Base-by-base conservation (phyloP, 1,139 yeast species). In the Magnusiomyces sp. region DNA sequence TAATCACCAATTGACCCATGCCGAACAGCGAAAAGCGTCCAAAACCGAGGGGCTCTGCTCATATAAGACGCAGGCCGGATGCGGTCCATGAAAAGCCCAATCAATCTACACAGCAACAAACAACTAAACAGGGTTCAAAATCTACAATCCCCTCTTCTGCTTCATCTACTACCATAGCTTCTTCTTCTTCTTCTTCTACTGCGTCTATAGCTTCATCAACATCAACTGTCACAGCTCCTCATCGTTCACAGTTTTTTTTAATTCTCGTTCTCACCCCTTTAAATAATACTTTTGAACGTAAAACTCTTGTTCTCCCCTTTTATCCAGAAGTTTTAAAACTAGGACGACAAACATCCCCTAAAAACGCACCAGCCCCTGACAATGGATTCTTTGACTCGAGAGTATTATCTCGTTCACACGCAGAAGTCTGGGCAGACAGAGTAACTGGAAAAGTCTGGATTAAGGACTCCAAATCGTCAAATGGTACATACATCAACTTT, bases 331-430 rank as follows among this genome's bases (percentile, higher is more conserved):
- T 89, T 1, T 70, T 92, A 50, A 87, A 87, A 61, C 72, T 92
- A 27, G 98, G 99, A 1, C 76, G 99, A 50, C 98, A 83, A 49
- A 77, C 83, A 44, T 88, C 85, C 51, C 78, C 84, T 16, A 83
- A 79, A 58, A 79, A 84, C 48, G 76, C 77, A 56, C 90, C 95
- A 10, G 79, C 82, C 51, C 77, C 83, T 6, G 82, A 85, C 40
- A 94, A 94, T 64, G 98, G 98, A 0, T 90, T 79, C 65, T 92
- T 92, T 62, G 98, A 92, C 64, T 88, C 97, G 7, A 73, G 98
- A 39, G 98, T 94, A 13, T 74, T 92, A 48, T 83, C 95, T 43
- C 73, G 99, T 57, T 92, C 86, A 61, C 99, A 92, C 68, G 99
- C 99, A 0, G 92, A 87, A 59, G 71, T 92, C 55, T 87, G 80